Evolutionary conservation across 768 basidiomycete genomes (phyloP).

Genomic region (Tricholoma furcatifolium): DNA sequence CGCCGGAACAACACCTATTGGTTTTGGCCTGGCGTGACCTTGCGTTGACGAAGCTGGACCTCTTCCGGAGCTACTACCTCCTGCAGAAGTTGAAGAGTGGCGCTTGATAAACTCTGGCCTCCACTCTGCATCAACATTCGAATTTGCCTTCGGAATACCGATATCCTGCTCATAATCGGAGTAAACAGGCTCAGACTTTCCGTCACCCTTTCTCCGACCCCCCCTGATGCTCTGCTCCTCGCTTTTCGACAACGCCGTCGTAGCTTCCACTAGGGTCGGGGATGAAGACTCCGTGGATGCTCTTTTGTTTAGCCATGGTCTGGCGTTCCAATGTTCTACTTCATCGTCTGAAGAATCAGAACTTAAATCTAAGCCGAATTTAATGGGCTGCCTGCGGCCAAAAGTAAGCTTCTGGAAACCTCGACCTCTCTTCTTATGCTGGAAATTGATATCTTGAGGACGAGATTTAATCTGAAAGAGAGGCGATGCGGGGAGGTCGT

Average conservation of each 20-base stretch:
- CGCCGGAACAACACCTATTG: slow-evolving; percentile 45
- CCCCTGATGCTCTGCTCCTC: slow-evolving; percentile 11
- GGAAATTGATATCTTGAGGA: slow-evolving; percentile 13
- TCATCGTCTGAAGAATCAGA: slow-evolving; percentile 35
- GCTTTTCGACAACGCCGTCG: neutral
- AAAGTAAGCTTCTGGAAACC: slow-evolving; percentile 2
- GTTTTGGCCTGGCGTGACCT: neutral
- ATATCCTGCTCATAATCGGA: slow-evolving; percentile 52
- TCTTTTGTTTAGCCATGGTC: slow-evolving; percentile 16
- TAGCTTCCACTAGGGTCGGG: slow-evolving; percentile 15
- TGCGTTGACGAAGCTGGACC: slow-evolving; percentile 7
- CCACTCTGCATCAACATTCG: slow-evolving; percentile 33
- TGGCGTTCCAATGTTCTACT: slow-evolving; percentile 7
- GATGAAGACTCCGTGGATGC: slow-evolving; percentile 19
- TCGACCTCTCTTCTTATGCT: slow-evolving; percentile 2
- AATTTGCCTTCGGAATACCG: slow-evolving; percentile 17
- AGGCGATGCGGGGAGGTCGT: slow-evolving; percentile 9
- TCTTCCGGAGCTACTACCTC: neutral
- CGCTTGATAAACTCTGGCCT: slow-evolving; percentile 50
- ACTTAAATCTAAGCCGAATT: slow-evolving; percentile 28
- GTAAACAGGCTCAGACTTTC: slow-evolving; percentile 28
- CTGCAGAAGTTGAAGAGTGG: slow-evolving; percentile 25
- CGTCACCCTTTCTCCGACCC: neutral
- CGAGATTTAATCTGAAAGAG: slow-evolving; percentile 28
- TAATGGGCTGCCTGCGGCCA: slow-evolving; percentile 28